A percentile compares a stretch with the other conserved stretches of the same genome.
Conservation (phyloP, 495 filamentous ascomycete genomes). For the Xylaria intraflava region DNA sequence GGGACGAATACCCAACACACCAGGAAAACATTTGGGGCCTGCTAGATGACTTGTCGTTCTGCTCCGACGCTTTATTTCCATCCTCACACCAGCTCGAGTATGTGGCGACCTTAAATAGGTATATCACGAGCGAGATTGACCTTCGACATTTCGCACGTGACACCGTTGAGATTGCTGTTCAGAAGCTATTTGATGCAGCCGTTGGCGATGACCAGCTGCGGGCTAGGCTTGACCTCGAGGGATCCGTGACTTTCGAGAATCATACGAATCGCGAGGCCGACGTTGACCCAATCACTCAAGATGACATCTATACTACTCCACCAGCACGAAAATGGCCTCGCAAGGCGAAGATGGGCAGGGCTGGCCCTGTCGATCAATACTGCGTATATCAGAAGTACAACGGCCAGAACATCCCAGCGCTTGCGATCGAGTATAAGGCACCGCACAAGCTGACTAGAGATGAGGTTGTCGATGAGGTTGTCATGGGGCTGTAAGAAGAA, state of each 20-base stretch:
- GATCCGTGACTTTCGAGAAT: slow-evolving; percentile 30
- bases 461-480: slow-evolving; percentile 25
- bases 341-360: slow-evolving; percentile 18
- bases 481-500: slow-evolving; percentile 22
- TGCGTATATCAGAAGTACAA: slow-evolving; percentile 33
- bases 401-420: slow-evolving; percentile 22
- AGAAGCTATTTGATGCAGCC: slow-evolving; percentile 21
- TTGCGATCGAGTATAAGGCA: slow-evolving; percentile 39
- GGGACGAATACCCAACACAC: slow-evolving; percentile 18
- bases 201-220: slow-evolving; percentile 23
- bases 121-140: slow-evolving; percentile 26
- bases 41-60: slow-evolving; percentile 19
- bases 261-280: slow-evolving; percentile 26
- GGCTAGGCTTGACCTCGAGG: slow-evolving; percentile 17
- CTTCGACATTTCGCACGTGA: slow-evolving; percentile 26
- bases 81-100: slow-evolving; percentile 28
- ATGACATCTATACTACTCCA: slow-evolving; percentile 6
- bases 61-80: slow-evolving; percentile 19
- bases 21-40: slow-evolving; percentile 24
- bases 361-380: slow-evolving; percentile 35
- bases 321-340: slow-evolving; percentile 8
- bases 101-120: slow-evolving; percentile 15
- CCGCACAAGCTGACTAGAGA: slow-evolving; percentile 36
- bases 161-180: slow-evolving; percentile 24
- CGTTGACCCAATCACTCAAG: slow-evolving; percentile 7